phyloP scores from a whole-genome alignment of 495 filamentous ascomycete genomes.

The Trichoderma erinaceum region DNA sequence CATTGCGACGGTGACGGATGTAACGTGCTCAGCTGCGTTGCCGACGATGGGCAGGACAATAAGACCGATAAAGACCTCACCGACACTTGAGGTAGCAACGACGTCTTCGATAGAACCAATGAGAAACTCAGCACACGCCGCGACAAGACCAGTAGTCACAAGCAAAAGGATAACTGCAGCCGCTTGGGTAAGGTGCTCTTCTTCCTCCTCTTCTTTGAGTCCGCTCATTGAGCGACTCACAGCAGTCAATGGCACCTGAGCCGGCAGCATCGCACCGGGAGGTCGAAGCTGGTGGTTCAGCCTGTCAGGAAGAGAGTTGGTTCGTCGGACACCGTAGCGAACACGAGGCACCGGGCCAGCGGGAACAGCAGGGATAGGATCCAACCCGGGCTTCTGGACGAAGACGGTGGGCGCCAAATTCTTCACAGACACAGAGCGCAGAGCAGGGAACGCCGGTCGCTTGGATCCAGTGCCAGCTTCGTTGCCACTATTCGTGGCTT shows the following conservation, averaged over 20 bases:
- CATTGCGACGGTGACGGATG: constrained; percentile 75
- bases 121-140: constrained; percentile 82
- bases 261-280: constrained; percentile 35
- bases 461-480: constrained; percentile 20
- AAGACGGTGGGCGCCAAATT: constrained; percentile 43
- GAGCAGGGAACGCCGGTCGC: constrained; percentile 32
- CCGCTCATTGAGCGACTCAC: constrained; percentile 21
- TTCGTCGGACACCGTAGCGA: constrained; percentile 61
- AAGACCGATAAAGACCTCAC: constrained; percentile 77
- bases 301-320: constrained; percentile 70
- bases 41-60: constrained; percentile 88
- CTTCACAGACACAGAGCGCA: constrained; percentile 37
- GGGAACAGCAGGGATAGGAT: constrained; percentile 20
- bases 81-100: constrained; percentile 54
- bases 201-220: constrained; percentile 30
- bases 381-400: constrained; percentile 26
- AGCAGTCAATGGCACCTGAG: constrained; percentile 32
- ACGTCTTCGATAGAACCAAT: constrained; percentile 74
- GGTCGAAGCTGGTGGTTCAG: constrained; percentile 43
- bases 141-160: constrained; percentile 70
- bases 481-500: neutral
- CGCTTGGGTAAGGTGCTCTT: constrained; percentile 62
- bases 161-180: constrained; percentile 69
- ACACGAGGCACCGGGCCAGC: constrained; percentile 46
- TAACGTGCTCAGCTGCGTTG: constrained; percentile 90